phyloP scores from a whole-genome alignment of 1,139 yeast genomes.

The Kurtzmaniella natalensis region DNA sequence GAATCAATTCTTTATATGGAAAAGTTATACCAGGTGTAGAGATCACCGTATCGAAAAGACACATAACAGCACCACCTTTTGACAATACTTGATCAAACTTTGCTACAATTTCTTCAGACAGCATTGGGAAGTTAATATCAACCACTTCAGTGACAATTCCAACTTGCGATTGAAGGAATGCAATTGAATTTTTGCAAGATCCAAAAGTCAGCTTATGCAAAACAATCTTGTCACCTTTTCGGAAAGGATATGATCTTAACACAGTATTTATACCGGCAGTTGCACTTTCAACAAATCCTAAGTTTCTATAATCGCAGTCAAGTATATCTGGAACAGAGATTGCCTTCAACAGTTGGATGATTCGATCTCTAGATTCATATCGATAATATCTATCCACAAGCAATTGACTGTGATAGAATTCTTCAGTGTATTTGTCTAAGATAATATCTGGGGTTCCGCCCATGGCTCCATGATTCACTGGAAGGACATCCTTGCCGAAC shows the following conservation, averaged over 20 bases:
- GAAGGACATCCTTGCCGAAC: constrained; percentile 29
- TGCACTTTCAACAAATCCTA: constrained; percentile 57
- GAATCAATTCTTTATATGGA: constrained; percentile 50
- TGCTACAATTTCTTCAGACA: constrained; percentile 42
- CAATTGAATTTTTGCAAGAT: constrained; percentile 51
- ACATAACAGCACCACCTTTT: constrained; percentile 27
- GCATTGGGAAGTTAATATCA: constrained; percentile 44
- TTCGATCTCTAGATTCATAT: constrained; percentile 16
- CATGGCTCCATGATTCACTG: constrained; percentile 53
- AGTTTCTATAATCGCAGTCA: constrained; percentile 37
- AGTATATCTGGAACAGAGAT: constrained; percentile 32
- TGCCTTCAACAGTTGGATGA: constrained; percentile 24
- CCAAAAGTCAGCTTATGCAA: constrained; percentile 52
- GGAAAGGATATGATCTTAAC: constrained; percentile 50
- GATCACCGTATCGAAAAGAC: constrained; percentile 56
- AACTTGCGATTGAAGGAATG: constrained; percentile 35
- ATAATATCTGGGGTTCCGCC: constrained; percentile 46
- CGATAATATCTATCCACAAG: constrained; percentile 41
- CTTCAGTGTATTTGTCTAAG: constrained; percentile 20
- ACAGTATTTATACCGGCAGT: constrained; percentile 59
- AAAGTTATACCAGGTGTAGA: constrained; percentile 61
- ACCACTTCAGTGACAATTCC: constrained; percentile 46
- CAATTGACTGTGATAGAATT: constrained; percentile 21
- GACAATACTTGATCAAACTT: constrained; percentile 31
- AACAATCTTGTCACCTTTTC: constrained; percentile 50